These are phyloP conservation scores for Bremia lactucae DNA, from an alignment of 352 stramenopile species.

Conservation along the genomic window DNA sequence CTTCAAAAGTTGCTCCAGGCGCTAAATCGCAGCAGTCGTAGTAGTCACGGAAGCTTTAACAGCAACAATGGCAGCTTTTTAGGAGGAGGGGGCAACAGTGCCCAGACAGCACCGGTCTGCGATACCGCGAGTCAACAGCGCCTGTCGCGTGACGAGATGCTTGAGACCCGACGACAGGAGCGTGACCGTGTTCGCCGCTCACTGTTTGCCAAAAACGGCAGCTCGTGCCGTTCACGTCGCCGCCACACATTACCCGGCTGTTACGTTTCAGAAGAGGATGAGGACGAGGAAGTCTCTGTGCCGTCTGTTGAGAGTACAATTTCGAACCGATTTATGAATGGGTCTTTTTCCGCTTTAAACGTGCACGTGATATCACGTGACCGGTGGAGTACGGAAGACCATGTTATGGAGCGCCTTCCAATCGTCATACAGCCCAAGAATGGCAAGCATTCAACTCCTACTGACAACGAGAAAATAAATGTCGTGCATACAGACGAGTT, in stretches of 20 bases:
- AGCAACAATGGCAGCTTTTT: conserved; percentile 12
- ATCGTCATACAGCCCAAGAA: conserved; percentile 61
- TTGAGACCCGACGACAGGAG: conserved; percentile 51
- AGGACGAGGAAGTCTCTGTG: conserved; percentile 42
- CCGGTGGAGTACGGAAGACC: conserved; percentile 57
- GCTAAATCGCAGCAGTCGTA: conserved; percentile 37
- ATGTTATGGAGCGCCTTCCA: conserved; percentile 46
- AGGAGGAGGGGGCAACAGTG: conserved; percentile 2
- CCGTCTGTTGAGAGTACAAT: conserved; percentile 71
- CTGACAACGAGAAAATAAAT: conserved; percentile 69
- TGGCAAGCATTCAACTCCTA: conserved; percentile 49
- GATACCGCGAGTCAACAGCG: conserved; percentile 17
- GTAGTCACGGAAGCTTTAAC: conserved; percentile 12
- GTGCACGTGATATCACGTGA: conserved; percentile 67
- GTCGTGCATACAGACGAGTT: conserved; percentile 57
- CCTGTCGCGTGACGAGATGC: conserved; percentile 59
- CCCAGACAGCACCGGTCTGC: conserved; percentile 1
- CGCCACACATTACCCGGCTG: conserved; percentile 35
- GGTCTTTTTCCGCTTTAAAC: conserved; percentile 61
- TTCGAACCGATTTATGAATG: conserved; percentile 73
- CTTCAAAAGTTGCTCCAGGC: conserved; percentile 63
- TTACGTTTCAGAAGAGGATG: conserved; percentile 58
- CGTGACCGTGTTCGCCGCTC: conserved; percentile 59
- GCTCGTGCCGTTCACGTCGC: conserved; percentile 2
- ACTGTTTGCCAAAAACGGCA: conserved; percentile 34